These are phyloP conservation scores for Adiantum capillusveneris DNA, from an alignment of 75 land plant species.

Conservation along the genomic window DNA sequence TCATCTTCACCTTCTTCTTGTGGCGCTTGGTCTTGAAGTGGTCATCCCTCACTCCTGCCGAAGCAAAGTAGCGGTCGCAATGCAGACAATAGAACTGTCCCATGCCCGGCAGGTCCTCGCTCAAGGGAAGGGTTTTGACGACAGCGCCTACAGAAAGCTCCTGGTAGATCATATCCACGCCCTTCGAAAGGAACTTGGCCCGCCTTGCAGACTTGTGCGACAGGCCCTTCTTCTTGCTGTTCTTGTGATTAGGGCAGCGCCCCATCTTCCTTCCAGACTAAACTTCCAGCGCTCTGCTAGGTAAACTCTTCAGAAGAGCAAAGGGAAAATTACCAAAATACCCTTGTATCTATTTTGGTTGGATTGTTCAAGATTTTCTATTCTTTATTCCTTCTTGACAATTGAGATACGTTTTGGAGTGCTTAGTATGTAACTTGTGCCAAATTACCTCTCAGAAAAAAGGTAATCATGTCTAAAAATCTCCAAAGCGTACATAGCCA, in stretches of 20 bases:
- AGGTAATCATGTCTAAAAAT: too few relatives aligned
- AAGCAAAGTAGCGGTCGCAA: conserved; percentile 92
- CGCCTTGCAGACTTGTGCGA: conserved; percentile 80
- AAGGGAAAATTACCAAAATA: too few relatives aligned
- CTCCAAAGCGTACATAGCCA: too few relatives aligned
- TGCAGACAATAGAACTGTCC: conserved; percentile 94
- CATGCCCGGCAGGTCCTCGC: conserved; percentile 91
- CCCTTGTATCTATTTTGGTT: too few relatives aligned
- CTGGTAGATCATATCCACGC: conserved; percentile 70
- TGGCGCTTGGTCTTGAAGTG: conserved; percentile 84
- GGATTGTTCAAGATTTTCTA: too few relatives aligned
- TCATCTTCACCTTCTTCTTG: conserved; percentile 74
- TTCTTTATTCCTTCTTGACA: too few relatives aligned
- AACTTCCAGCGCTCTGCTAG: too few relatives aligned
- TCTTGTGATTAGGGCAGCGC: conserved; percentile 57
- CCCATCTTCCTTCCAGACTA: too few relatives aligned
- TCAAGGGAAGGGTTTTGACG: conserved; percentile 43
- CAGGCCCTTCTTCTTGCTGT: conserved; percentile 48
- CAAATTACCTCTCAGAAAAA: too few relatives aligned
- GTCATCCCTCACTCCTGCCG: conserved; percentile 54
- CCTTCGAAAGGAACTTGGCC: conserved; percentile 69
- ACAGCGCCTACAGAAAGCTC: conserved; percentile 45
- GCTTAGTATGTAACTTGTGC: too few relatives aligned
- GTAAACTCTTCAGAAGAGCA: too few relatives aligned
- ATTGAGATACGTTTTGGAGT: too few relatives aligned